Conservation (phyloP, 2,329 filamentous ascomycete genomes). For the Rutstroemia sydowiana region DNA sequence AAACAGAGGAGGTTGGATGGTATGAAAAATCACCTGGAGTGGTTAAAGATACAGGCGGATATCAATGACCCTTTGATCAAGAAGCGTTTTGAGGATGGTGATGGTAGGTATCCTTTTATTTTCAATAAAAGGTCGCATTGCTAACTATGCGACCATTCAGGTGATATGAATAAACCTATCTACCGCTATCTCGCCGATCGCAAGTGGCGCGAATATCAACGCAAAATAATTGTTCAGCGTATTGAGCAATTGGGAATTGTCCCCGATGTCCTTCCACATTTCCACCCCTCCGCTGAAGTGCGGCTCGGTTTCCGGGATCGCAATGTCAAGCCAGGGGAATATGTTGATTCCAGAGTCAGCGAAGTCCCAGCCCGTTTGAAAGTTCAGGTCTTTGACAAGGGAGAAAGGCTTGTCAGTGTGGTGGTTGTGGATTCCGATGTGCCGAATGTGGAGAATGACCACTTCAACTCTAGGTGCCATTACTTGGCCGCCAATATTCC, state of each 20-base stretch:
- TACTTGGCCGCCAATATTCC: slow-evolving; percentile 71
- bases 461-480: slow-evolving; percentile 76
- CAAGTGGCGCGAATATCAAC: slow-evolving; percentile 82
- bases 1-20: slow-evolving; percentile 62
- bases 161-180: slow-evolving; percentile 92
- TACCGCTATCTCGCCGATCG: slow-evolving; percentile 83
- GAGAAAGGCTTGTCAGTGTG: slow-evolving; percentile 74
- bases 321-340: slow-evolving; percentile 66
- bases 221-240: slow-evolving; percentile 73
- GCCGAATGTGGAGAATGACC: slow-evolving; percentile 66
- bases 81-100: slow-evolving; percentile 85
- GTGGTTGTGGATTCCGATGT: slow-evolving; percentile 88
- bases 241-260: slow-evolving; percentile 80
- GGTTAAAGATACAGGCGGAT: slow-evolving; percentile 82
- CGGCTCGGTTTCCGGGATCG: slow-evolving; percentile 70
- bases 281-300: slow-evolving; percentile 73
- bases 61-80: slow-evolving; percentile 94
- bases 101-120: slow-evolving; percentile 49
- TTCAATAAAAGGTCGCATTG: neutral
- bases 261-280: slow-evolving; percentile 76
- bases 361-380: slow-evolving; percentile 67
- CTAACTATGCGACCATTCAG: slow-evolving; percentile 39
- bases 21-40: slow-evolving; percentile 65
- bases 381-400: slow-evolving; percentile 78
- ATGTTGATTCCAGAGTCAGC: slow-evolving; percentile 67